A percentile compares a stretch with the other conserved stretches of the same genome.
These are phyloP conservation scores for Trichothecium sympodiale DNA, from an alignment of 2,329 filamentous ascomycete genomes.

Conservation along the genomic window DNA sequence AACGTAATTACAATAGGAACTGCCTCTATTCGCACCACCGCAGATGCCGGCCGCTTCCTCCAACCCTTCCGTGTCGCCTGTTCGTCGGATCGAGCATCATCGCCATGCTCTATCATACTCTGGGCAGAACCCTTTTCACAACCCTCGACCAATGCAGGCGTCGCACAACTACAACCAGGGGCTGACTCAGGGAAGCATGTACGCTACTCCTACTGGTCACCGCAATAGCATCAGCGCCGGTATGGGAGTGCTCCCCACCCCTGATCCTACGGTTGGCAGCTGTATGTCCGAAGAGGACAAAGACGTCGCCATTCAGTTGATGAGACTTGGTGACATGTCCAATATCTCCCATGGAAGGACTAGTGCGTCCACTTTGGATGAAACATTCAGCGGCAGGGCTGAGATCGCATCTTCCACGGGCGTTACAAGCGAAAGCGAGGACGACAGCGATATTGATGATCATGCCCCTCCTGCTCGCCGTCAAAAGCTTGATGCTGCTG, in stretches of 20 bases:
- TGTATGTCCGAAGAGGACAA: slow-evolving; percentile 91
- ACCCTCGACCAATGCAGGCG: slow-evolving; percentile 68
- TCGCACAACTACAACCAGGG: slow-evolving; percentile 62
- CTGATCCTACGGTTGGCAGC: slow-evolving; percentile 93
- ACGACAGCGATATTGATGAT: slow-evolving; percentile 48
- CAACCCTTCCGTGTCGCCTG: slow-evolving; percentile 92
- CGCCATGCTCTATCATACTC: slow-evolving; percentile 65
- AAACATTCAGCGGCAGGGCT: slow-evolving; percentile 82
- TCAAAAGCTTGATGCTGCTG: slow-evolving; percentile 40
- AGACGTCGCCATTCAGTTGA: slow-evolving; percentile 92
- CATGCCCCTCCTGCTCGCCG: slow-evolving; percentile 42
- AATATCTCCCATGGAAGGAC: slow-evolving; percentile 84
- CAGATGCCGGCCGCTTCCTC: slow-evolving; percentile 91
- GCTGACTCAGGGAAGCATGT: slow-evolving; percentile 37
- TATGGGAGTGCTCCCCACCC: slow-evolving; percentile 67
- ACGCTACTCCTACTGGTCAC: slow-evolving; percentile 56
- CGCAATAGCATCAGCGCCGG: slow-evolving; percentile 51
- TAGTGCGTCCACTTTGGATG: slow-evolving; percentile 85
- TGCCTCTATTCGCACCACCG: slow-evolving; percentile 87
- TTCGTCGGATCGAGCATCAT: slow-evolving; percentile 66
- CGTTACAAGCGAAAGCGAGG: slow-evolving; percentile 69
- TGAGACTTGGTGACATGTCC: slow-evolving; percentile 87
- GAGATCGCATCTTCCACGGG: slow-evolving; percentile 77
- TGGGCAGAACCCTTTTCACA: slow-evolving; percentile 69
- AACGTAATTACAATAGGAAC: slow-evolving; percentile 52